phyloP scores from a whole-genome alignment of 805 yeast species.

The Suhomyces canberraensis region DNA sequence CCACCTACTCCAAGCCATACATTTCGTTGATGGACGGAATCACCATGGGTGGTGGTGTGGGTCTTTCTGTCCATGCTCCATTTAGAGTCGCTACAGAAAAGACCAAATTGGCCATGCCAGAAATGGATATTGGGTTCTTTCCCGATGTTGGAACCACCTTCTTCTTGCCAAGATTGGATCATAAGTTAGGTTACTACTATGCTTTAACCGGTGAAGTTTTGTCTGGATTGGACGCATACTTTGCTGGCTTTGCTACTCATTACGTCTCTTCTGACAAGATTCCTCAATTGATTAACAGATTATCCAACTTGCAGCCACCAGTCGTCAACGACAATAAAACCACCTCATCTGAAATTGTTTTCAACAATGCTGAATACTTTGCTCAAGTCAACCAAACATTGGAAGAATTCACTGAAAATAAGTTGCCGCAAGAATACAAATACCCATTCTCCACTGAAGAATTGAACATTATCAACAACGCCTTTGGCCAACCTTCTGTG shows the following conservation, averaged over 20 bases:
- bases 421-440: slow-evolving; percentile 59
- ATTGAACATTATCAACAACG: slow-evolving; percentile 60
- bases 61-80: slow-evolving; percentile 84
- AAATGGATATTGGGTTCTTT: slow-evolving; percentile 92
- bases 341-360: slow-evolving; percentile 18
- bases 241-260: slow-evolving; percentile 88
- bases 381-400: slow-evolving; percentile 66
- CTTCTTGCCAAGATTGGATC: slow-evolving; percentile 79
- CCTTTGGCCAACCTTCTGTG: slow-evolving; percentile 54
- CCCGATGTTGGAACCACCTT: slow-evolving; percentile 95
- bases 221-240: slow-evolving; percentile 74
- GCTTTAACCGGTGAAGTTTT: slow-evolving; percentile 84
- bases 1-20: slow-evolving; percentile 83
- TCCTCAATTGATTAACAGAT: slow-evolving; percentile 58
- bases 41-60: slow-evolving; percentile 98
- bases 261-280: slow-evolving; percentile 69
- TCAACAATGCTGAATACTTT: slow-evolving; percentile 39
- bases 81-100: slow-evolving; percentile 91
- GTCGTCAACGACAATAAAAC: slow-evolving; percentile 28
- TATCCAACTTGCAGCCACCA: slow-evolving; percentile 57
- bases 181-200: slow-evolving; percentile 77
- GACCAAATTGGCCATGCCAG: slow-evolving; percentile 96
- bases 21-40: slow-evolving; percentile 88
- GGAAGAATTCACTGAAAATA: slow-evolving; percentile 68
- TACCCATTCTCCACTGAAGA: slow-evolving; percentile 57